These are phyloP conservation scores for Saussurea involucrata DNA, from an alignment of 129 eudicot species.

Conservation along the genomic window DNA sequence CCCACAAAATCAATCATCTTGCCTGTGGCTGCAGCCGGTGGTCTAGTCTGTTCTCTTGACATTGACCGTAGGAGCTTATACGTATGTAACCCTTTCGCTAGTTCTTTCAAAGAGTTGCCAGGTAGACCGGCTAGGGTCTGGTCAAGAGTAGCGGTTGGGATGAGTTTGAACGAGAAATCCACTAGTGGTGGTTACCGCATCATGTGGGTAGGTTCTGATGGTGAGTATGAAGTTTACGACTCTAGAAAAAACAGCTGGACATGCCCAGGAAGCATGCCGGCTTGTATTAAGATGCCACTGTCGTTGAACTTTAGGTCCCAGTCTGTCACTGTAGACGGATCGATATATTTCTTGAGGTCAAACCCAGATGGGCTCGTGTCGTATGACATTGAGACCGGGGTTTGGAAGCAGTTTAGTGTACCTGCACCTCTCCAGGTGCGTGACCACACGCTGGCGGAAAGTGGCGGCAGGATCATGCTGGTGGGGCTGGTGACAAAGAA, in stretches of 20 bases:
- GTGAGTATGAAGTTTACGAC: slow-evolving; percentile 77
- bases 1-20: slow-evolving; percentile 56
- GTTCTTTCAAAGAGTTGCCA: slow-evolving; percentile 73
- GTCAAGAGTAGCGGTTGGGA: slow-evolving; percentile 81
- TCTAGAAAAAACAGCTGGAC: slow-evolving; percentile 55
- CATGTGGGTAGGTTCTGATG: slow-evolving; percentile 72
- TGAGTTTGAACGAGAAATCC: slow-evolving; percentile 42
- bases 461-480: slow-evolving; percentile 65
- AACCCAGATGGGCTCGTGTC: slow-evolving; percentile 79
- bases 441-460: slow-evolving; percentile 62
- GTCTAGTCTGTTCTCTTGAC: slow-evolving; percentile 78
- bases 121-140: slow-evolving; percentile 60
- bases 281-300: slow-evolving; percentile 58
- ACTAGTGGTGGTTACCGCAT: slow-evolving; percentile 44
- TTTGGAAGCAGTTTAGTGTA: slow-evolving; percentile 65
- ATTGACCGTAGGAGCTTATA: slow-evolving; percentile 65
- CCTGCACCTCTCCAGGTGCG: slow-evolving; percentile 59
- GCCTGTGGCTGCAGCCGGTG: slow-evolving; percentile 92
- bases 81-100: slow-evolving; percentile 76
- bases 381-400: slow-evolving; percentile 40
- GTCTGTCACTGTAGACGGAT: slow-evolving; percentile 39
- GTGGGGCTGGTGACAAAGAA: slow-evolving; percentile 80
- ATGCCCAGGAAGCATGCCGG: slow-evolving; percentile 50
- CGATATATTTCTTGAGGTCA: slow-evolving; percentile 62
- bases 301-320: slow-evolving; percentile 59